A percentile compares a stretch with the other conserved stretches of the same genome.
These are phyloP conservation scores for Mycena filopes DNA, from an alignment of 768 basidiomycete species.

Conservation along the genomic window DNA sequence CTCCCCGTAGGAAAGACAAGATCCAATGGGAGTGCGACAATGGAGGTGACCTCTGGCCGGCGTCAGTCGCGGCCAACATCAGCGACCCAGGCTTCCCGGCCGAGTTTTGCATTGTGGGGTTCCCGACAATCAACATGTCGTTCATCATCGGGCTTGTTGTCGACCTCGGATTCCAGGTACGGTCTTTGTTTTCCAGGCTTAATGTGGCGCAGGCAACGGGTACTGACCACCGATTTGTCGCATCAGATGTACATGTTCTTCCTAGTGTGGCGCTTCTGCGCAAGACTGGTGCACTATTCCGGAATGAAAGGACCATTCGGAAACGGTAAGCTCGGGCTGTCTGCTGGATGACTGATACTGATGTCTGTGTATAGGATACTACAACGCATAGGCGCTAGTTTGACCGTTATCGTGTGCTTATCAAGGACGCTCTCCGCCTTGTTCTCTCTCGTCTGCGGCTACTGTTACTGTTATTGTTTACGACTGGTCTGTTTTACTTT, in stretches of 20 bases:
- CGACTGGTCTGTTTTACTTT: conserved; percentile 4
- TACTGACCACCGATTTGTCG: conserved; percentile 2
- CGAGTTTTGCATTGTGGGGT: conserved; percentile 69
- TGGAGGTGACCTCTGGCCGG: conserved; percentile 71
- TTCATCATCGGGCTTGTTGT: conserved; percentile 72
- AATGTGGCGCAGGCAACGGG: conserved; percentile 32
- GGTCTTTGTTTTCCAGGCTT: conserved; percentile 33
- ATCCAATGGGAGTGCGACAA: conserved; percentile 80
- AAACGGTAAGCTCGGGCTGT: conserved; percentile 60
- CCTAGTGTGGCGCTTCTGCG: conserved; percentile 79
- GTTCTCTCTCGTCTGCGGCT: conserved; percentile 38
- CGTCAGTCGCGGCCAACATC: conserved; percentile 53
- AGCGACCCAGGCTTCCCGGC: conserved; percentile 58
- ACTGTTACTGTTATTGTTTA: conserved; percentile 42
- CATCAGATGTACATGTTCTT: conserved; percentile 81
- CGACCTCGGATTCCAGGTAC: conserved; percentile 79
- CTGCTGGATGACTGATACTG: conserved; percentile 36
- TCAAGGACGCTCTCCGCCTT: conserved; percentile 39
- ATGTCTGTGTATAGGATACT: conserved; percentile 53
- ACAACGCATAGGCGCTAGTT: conserved; percentile 62
- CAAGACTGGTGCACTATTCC: conserved; percentile 73
- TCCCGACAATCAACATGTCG: conserved; percentile 67
- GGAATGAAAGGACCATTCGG: conserved; percentile 70
- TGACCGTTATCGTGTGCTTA: conserved; percentile 29
- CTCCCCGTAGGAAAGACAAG: conserved; percentile 64